Evolutionary conservation across 345 rosid genomes (phyloP).

Genomic region (Citrus glauca): DNA sequence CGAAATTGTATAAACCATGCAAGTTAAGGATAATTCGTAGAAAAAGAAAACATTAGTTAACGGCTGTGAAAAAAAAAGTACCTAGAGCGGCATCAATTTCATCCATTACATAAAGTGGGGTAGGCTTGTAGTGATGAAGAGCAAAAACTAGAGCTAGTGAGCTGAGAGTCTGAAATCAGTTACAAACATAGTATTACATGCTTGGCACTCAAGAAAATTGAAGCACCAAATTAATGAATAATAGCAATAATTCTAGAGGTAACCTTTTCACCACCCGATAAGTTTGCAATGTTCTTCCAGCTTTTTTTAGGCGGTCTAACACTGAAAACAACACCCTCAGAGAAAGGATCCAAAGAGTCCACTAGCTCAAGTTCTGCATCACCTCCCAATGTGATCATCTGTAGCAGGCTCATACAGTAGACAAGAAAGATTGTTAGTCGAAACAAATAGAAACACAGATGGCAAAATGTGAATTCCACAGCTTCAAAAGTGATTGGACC

Average conservation of each 20-base stretch:
- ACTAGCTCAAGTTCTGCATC: conserved; percentile 98
- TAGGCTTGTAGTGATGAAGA: conserved; percentile 99
- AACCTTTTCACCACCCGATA: conserved; percentile 99
- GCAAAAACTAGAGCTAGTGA: conserved; percentile 96
- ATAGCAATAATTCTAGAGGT: neutral
- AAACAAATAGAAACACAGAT: neutral
- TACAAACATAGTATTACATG: neutral
- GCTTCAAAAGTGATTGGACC: neutral
- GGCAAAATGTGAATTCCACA: neutral
- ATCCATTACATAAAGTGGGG: conserved; percentile 97
- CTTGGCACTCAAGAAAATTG: neutral
- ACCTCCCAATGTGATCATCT: conserved; percentile 99
- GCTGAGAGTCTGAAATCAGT: conserved; percentile 75
- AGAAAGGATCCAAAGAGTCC: conserved; percentile 96
- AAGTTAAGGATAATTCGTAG: neutral
- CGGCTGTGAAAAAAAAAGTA: conserved; percentile 16
- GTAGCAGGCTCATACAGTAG: conserved; percentile 10
- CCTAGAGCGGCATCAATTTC: conserved; percentile 98
- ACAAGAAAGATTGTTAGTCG: neutral
- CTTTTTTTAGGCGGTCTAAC: conserved; percentile 98
- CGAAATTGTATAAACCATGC: conserved; percentile 7
- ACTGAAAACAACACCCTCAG: conserved; percentile 97
- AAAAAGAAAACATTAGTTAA: neutral
- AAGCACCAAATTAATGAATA: neutral
- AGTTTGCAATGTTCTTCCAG: conserved; percentile 95